Evolutionary conservation across 2,329 filamentous ascomycete genomes (phyloP), one percentile per base, ranked within the genome.

Genomic region (Penicillium decumbens): DNA sequence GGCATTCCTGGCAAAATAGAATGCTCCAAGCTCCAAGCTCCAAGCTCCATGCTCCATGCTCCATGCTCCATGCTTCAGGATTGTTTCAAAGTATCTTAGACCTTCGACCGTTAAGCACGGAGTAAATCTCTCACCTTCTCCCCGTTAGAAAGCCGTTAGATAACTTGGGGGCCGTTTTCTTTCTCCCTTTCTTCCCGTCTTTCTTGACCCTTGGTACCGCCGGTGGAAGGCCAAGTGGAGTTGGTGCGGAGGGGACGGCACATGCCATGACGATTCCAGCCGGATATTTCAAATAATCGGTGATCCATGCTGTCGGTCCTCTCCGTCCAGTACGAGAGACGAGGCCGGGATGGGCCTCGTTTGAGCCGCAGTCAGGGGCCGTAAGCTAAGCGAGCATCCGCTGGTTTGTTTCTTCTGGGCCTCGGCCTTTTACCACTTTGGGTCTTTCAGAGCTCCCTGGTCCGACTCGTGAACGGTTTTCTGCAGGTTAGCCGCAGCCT

Each of bases 361-460:
- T 42, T 37, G 29, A 47, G 45, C 39, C 45, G 45, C 45, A 47
- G 38, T 25, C 39, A 27, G 30, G 39, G 45, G 12, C 6, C 6
- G 18, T 8, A n/a, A 40, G n/a, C 20, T 25, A 27, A 40, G n/a
- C 20, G n/a, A 27, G 7, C 23, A 12, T 6, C 5, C 20, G 5
- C 4, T 39, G 37, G 15, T 39, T 25, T 24, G 37, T 25, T 3
- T 15, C 12, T 27, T 10, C 23, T 25, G 38, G 23, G 9, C n/a
- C 4, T 24, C n/a, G 12, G n/a, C 38, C 24, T n/a, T 6, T 8
- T 25, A n/a, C 38, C 38, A 6, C 23, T 40, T 27, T 27, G 12
- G 38, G 38, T 40, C 13, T 15, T 24, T 40, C 38, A 40, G 12
- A 3, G 38, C 38, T 40, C 24, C 12, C 12, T 25, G 12, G 10